phyloP scores from a whole-genome alignment of 768 basidiomycete genomes.

The Lanmaoa pseudosensibilis region DNA sequence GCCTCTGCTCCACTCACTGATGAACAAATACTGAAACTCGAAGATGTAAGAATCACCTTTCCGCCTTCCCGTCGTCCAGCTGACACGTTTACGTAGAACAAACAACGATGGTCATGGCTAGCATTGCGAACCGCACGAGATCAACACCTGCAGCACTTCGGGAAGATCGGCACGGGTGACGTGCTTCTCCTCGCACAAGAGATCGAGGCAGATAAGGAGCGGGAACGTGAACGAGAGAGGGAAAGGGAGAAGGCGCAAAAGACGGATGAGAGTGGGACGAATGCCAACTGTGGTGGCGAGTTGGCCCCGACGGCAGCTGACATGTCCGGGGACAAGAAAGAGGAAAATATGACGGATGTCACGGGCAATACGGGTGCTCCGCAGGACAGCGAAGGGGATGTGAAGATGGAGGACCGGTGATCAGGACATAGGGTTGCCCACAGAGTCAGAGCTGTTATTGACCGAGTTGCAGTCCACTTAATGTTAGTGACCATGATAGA shows the following conservation, averaged over 20 bases:
- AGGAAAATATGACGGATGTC: slow-evolving; percentile 23
- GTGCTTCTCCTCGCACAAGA: slow-evolving; percentile 46
- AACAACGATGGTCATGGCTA: slow-evolving; percentile 78
- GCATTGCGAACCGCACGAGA: slow-evolving; percentile 76
- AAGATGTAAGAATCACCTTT: slow-evolving; percentile 49
- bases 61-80: slow-evolving; percentile 1
- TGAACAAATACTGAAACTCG: slow-evolving; percentile 53
- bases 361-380: slow-evolving; percentile 13
- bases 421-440: not conserved
- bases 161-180: slow-evolving; percentile 81
- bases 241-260: slow-evolving; percentile 32
- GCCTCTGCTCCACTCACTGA: slow-evolving; percentile 39
- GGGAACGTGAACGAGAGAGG: slow-evolving; percentile 39
- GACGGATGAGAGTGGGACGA: slow-evolving; percentile 22
- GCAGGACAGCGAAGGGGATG: slow-evolving; percentile 43
- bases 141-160: slow-evolving; percentile 70
- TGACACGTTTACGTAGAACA: slow-evolving; percentile 51
- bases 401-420: slow-evolving; percentile 49
- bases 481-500: no score
- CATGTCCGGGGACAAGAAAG: slow-evolving; percentile 24
- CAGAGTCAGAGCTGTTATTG: not conserved
- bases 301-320: slow-evolving; percentile 29
- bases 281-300: slow-evolving; percentile 30
- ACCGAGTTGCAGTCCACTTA: not conserved
- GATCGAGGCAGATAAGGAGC: slow-evolving; percentile 39